phyloP scores from a whole-genome alignment of 1,284 basidiomycete species.

The Grifola frondosa region DNA sequence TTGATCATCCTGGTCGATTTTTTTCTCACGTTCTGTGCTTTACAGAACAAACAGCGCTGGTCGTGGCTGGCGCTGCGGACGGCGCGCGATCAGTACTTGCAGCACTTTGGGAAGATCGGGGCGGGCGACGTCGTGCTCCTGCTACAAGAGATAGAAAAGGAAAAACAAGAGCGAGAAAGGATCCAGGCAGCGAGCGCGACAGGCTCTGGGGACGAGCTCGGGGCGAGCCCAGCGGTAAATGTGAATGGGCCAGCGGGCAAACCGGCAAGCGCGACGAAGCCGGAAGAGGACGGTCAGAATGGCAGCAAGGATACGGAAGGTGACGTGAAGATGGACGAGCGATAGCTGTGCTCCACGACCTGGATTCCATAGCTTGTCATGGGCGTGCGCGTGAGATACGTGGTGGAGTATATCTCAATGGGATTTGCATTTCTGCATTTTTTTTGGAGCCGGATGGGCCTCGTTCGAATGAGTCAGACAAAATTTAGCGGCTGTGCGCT shows the following conservation, averaged over 20 bases:
- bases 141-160: constrained; percentile 66
- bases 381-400: too few species aligned
- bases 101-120: constrained; percentile 76
- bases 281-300: constrained; percentile 6
- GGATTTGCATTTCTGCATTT: too few species aligned
- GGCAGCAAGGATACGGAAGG: constrained; percentile 37
- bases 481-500: too few species aligned
- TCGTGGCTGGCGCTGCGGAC: constrained; percentile 78
- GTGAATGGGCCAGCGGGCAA: constrained; percentile 2
- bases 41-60: constrained; percentile 69
- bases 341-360: too few species aligned
- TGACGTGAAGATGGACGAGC: constrained; percentile 57
- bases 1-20: constrained; percentile 1
- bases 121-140: constrained; percentile 70
- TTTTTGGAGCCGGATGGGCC: too few species aligned
- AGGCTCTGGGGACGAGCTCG: constrained; percentile 1
- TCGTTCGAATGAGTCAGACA: too few species aligned
- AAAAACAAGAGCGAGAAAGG: constrained; percentile 40
- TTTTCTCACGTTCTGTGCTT: constrained; percentile 1
- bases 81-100: constrained; percentile 67
- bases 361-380: too few species aligned
- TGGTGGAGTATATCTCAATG: too few species aligned
- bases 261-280: not conserved
- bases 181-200: constrained; percentile 17
- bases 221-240: constrained; percentile 12